Evolutionary conservation across 1,284 basidiomycete species (phyloP), one percentile per base, ranked within the genome.

Genomic region (Tranzscheliella williamsii): DNA sequence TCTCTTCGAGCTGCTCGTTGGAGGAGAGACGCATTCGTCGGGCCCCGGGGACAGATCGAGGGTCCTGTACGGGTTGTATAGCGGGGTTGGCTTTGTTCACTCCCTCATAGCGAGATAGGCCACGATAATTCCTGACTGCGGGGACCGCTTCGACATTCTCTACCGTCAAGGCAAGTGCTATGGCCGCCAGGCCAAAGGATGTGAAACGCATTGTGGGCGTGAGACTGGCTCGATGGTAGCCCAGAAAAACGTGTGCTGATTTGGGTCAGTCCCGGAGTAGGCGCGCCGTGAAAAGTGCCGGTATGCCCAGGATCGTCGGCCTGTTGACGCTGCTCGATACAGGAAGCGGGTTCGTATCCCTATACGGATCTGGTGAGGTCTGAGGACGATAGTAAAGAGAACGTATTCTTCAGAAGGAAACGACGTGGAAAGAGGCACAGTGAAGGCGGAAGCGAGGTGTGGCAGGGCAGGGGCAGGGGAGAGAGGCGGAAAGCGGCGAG

Each of bases 131-230:
- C 30, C 46, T 43, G 23, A 67, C 45, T 34, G 55, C 52, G 23
- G 64, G 64, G 4, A 67, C 32, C 16, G 64, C 64, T 24, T 56
- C 53, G 29, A 44, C 27, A 38, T 50, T 56, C 42, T 56, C 53
- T 4, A 46, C 52, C 53, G 55, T 56, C 39, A 63, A 46, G 49
- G 53, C 53, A 22, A 63, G 42, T 9, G 60, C 53, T 24, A 63
- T 56, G 41, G 60, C 53, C 22, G 49, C 60, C 33, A 63, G 40
- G 32, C 53, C 49, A 24, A 63, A 49, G 17, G 60, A 56, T 23
- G 60, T 63, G 53, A 63, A 44, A 41, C 55, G 56, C 60, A 63
- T 63, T 21, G 45, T 42, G 38, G 41, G 23, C 16, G 3, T 7
- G 18, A 3, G 20, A 34, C 26, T 30, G 8, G 24, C 4, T 26